Base-by-base conservation (phyloP, 2,329 filamentous ascomycete genomes). In the Cytospora paraplurivora region DNA sequence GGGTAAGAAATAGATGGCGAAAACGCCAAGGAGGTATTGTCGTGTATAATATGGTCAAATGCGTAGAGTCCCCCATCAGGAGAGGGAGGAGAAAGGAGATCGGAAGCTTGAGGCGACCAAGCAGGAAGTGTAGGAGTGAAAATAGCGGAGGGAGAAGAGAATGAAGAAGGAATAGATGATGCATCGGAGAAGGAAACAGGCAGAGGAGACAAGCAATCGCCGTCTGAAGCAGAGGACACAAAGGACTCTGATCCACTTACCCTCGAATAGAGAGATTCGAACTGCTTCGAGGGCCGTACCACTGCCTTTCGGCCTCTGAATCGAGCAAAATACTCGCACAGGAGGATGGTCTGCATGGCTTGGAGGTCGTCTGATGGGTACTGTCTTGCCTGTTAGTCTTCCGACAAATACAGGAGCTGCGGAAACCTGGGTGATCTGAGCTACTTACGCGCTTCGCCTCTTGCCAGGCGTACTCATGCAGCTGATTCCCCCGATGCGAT, bases 271-370 rank as follows among this genome's bases (percentile, higher is more conserved):
- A 85, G 71, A 63, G 75, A 75, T 70, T 77, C 76, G 72, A 85
- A 85, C 68, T 76, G 75, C 66, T 77, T 72, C 67, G 83, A 85
- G 66, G 81, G 74, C 64, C 75, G 75, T 61, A 79, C 78, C 49
- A 77, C 76, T 47, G 78, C 77, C 73, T 79, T 80, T 68, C 78
- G 78, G 70, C 83, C 83, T 65, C 83, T 77, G 72, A 85, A 85
- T 63, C 82, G 79, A 57, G 81, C 74, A 68, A 83, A 85, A 69
- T 81, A 78, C 72, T 85, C 83, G 74, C 81, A 85, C 21, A 85
- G 75, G 67, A 84, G 71, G 68, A 84, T 78, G 21, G 82, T 75
- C 72, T 85, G 82, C 79, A 84, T 82, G 69, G 79, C 75, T 60
- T 79, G 75, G 61, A 83, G 71, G 66, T 76, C 75, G 81, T 81